Percentiles rank a stretch among this genome's conserved stretches.
phyloP scores from a whole-genome alignment of 2,329 filamentous ascomycete genomes.

The Talaromyces marneffei region DNA sequence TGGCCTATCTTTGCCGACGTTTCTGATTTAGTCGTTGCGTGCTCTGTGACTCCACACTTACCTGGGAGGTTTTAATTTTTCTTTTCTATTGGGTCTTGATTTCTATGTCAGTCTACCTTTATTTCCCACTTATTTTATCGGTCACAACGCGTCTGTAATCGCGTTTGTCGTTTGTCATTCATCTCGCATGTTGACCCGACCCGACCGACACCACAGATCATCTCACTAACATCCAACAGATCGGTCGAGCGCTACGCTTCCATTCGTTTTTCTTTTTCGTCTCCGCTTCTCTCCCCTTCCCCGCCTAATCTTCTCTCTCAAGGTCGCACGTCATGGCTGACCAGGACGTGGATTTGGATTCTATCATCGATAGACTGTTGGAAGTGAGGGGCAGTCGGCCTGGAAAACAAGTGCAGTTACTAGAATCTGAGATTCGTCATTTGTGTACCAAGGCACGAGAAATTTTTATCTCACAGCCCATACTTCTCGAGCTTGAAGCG shows the following conservation, averaged over 20 bases:
- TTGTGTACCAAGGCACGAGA: conserved; percentile 98
- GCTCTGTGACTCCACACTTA: background rate
- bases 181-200: background rate
- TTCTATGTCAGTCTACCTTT: background rate
- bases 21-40: background rate
- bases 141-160: background rate
- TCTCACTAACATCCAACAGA: background rate
- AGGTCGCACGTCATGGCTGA: conserved; percentile 58
- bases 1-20: conserved; percentile 8
- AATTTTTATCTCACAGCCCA: conserved; percentile 99
- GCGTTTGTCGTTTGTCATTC: background rate
- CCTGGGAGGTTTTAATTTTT: conserved; percentile 8
- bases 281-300: conserved; percentile 21
- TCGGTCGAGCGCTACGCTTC: background rate
- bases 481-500: conserved; percentile 92
- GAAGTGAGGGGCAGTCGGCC: conserved; percentile 97
- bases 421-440: conserved; percentile 93
- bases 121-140: background rate
- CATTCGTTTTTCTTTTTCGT: background rate
- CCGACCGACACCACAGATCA: background rate
- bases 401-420: conserved; percentile 95
- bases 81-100: background rate
- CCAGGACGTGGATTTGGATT: conserved; percentile 93
- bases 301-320: conserved; percentile 19
- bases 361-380: conserved; percentile 96